phyloP scores from a whole-genome alignment of 768 basidiomycete genomes.

The Suillus americanus region DNA sequence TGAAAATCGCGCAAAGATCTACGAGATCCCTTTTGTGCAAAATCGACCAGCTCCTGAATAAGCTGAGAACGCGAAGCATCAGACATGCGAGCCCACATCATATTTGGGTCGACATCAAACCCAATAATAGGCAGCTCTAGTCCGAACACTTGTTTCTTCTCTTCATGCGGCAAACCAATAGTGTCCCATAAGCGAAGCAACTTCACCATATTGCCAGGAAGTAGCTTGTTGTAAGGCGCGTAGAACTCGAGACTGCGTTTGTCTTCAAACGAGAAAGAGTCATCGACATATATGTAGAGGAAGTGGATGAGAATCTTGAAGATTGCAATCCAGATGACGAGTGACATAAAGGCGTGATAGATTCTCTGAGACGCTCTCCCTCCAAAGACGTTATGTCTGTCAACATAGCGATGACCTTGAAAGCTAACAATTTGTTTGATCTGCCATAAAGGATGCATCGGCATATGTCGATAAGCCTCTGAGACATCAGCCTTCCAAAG shows the following conservation, averaged over 20 bases:
- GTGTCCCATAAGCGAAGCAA: slow-evolving; percentile 32
- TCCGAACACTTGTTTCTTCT: slow-evolving; percentile 32
- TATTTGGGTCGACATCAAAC: slow-evolving; percentile 31
- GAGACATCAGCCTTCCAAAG: slow-evolving; percentile 38
- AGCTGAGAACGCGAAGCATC: slow-evolving; percentile 14
- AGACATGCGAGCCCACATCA: slow-evolving; percentile 24
- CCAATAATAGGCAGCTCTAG: slow-evolving; percentile 33
- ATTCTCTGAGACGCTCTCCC: no score
- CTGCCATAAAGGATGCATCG: slow-evolving; percentile 41
- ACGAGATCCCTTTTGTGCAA: background rate
- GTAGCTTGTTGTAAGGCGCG: background rate
- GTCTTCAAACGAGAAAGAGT: background rate
- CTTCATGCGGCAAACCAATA: slow-evolving; percentile 28
- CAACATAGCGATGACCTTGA: slow-evolving; percentile 21
- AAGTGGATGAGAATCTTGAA: slow-evolving; percentile 12
- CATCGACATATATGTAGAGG: slow-evolving; percentile 17
- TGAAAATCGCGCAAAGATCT: no score
- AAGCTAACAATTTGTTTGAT: slow-evolving; percentile 36
- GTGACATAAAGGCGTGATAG: no score
- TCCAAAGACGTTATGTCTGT: slow-evolving; percentile 12
- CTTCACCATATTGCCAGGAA: background rate
- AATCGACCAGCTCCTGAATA: slow-evolving; percentile 11
- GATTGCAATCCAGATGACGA: no score
- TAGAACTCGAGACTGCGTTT: background rate
- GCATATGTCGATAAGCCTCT: slow-evolving; percentile 36